Conservation (phyloP, 2,329 filamentous ascomycete species). For the Knufia fluminis region DNA sequence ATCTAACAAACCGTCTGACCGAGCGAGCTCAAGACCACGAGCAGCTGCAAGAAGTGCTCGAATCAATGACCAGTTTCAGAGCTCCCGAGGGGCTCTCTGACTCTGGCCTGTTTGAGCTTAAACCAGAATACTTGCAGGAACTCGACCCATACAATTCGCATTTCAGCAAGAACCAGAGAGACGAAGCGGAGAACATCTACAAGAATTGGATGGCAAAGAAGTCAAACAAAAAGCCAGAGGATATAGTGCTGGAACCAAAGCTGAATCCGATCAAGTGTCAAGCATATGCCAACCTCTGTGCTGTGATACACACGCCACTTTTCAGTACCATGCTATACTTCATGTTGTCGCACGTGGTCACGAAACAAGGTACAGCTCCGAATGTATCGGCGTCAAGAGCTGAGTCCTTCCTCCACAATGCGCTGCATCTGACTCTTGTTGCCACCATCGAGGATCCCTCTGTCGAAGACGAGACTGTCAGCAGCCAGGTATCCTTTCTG, state of each 20-base stretch:
- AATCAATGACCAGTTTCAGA: slow-evolving; percentile 81
- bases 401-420: slow-evolving; percentile 84
- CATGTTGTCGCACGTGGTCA: slow-evolving; percentile 70
- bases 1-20: slow-evolving; percentile 74
- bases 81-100: slow-evolving; percentile 85
- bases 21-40: slow-evolving; percentile 86
- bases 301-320: slow-evolving; percentile 72
- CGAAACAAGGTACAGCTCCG: slow-evolving; percentile 58
- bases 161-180: slow-evolving; percentile 92
- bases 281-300: slow-evolving; percentile 64
- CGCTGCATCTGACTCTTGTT: slow-evolving; percentile 77
- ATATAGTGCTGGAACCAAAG: slow-evolving; percentile 86
- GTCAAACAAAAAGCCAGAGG: slow-evolving; percentile 67
- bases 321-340: slow-evolving; percentile 90
- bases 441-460: slow-evolving; percentile 71
- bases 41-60: slow-evolving; percentile 73
- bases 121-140: slow-evolving; percentile 72
- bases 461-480: slow-evolving; percentile 45
- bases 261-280: slow-evolving; percentile 67
- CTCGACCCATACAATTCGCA: slow-evolving; percentile 94
- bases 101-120: slow-evolving; percentile 87
- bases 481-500: slow-evolving; percentile 57
- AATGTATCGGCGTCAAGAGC: slow-evolving; percentile 71
- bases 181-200: slow-evolving; percentile 87
- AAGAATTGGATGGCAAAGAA: slow-evolving; percentile 79